These are phyloP conservation scores for Lichtheimia ramosa DNA, from an alignment of 371 early-diverging fungal species.

Conservation along the genomic window DNA sequence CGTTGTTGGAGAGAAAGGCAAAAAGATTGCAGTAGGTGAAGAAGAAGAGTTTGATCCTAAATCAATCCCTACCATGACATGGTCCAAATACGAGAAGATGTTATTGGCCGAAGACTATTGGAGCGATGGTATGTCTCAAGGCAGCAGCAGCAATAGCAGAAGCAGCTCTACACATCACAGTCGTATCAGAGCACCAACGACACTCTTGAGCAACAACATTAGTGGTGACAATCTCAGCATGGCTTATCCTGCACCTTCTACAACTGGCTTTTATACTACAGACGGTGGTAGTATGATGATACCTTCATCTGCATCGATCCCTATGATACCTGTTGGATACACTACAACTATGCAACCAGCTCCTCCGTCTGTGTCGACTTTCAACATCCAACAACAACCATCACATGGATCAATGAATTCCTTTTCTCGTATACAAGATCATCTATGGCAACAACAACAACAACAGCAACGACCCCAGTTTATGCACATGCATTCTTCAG, in stretches of 20 bases:
- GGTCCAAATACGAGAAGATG: conserved; percentile 85
- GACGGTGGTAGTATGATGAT: conserved; percentile 6
- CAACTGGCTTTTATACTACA: background rate
- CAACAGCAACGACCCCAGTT: no score
- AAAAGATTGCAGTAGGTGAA: conserved; percentile 58
- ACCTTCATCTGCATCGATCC: conserved; percentile 25
- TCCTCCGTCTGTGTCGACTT: no score
- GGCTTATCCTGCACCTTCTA: conserved; percentile 8
- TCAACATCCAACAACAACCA: no score
- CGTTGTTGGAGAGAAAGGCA: conserved; percentile 76
- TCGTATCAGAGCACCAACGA: background rate
- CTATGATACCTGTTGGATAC: conserved; percentile 14
- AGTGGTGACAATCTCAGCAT: conserved; percentile 16
- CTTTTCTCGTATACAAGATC: no score
- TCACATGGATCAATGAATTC: no score
- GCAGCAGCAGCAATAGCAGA: conserved; percentile 18
- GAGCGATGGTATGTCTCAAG: conserved; percentile 36
- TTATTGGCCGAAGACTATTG: conserved; percentile 52
- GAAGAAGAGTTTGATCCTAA: conserved; percentile 56
- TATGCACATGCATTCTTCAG: no score
- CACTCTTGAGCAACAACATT: background rate
- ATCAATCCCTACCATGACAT: conserved; percentile 70
- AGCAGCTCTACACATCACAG: conserved; percentile 21
- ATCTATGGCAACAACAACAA: no score
- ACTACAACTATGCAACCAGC: background rate